phyloP scores from a whole-genome alignment of 495 filamentous ascomycete genomes.

The Opeltia flavorubescens region DNA sequence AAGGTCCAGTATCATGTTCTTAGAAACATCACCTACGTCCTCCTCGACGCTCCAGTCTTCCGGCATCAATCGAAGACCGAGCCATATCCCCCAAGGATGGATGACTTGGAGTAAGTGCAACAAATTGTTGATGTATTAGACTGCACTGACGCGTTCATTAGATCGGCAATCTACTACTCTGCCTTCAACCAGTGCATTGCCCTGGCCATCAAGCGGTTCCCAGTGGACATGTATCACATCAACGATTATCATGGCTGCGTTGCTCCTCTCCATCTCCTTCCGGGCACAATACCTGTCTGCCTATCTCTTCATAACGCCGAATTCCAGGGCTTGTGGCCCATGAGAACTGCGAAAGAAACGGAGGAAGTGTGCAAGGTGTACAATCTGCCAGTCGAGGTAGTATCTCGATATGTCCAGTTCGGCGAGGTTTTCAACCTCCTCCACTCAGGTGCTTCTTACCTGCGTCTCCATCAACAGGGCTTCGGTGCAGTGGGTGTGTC shows the following conservation, averaged over 20 bases:
- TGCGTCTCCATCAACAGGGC: conserved; percentile 60
- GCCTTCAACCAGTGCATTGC: conserved; percentile 33
- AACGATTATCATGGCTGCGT: conserved; percentile 70
- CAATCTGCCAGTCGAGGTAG: conserved; percentile 37
- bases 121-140: conserved; percentile 35
- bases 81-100: conserved; percentile 33
- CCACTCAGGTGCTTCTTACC: conserved; percentile 57
- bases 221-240: conserved; percentile 62
- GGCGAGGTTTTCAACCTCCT: conserved; percentile 59
- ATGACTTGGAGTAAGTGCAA: conserved; percentile 36
- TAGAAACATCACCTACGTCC: conserved; percentile 36
- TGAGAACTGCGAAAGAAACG: conserved; percentile 43
- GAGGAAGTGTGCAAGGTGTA: conserved; percentile 60
- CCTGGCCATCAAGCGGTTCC: conserved; percentile 37
- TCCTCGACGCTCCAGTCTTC: conserved; percentile 35
- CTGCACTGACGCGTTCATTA: conserved; percentile 31
- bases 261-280: conserved; percentile 59
- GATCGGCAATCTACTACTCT: neutral
- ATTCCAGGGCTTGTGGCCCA: conserved; percentile 58
- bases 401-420: conserved; percentile 48
- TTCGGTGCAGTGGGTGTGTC: conserved; percentile 66
- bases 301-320: conserved; percentile 50
- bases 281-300: conserved; percentile 45
- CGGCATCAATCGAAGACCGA: conserved; percentile 29
- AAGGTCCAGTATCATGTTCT: conserved; percentile 30